Evolutionary conservation across 164 flowering plant genomes (phyloP).

Genomic region (Berberis vulgaris): DNA sequence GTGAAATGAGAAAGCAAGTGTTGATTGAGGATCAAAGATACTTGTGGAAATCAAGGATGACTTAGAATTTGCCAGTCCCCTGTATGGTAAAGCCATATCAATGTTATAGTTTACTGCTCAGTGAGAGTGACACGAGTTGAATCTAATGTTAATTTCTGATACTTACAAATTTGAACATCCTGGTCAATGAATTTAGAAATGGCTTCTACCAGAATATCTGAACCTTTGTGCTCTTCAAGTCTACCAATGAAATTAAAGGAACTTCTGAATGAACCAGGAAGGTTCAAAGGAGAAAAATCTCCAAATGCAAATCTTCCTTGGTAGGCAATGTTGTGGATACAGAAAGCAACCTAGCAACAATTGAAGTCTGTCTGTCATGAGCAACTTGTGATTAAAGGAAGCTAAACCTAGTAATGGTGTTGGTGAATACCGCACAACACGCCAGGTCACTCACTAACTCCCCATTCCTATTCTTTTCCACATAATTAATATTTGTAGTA

Average conservation of each 20-base stretch:
- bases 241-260: slow-evolving; percentile 94
- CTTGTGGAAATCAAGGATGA: too few relatives aligned
- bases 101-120: neutral
- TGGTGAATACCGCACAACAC: too few relatives aligned
- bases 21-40: too few relatives aligned
- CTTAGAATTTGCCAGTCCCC: slow-evolving; percentile 73
- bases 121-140: neutral
- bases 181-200: slow-evolving; percentile 47
- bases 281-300: slow-evolving; percentile 68
- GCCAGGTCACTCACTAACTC: too few relatives aligned
- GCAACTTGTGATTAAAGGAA: neutral
- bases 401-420: neutral
- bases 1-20: too few relatives aligned
- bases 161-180: slow-evolving; percentile 80
- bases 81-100: slow-evolving; percentile 12
- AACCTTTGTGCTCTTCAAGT: slow-evolving; percentile 95
- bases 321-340: slow-evolving; percentile 91
- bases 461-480: too few relatives aligned
- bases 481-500: too few relatives aligned
- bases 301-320: slow-evolving; percentile 84
- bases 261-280: slow-evolving; percentile 55
- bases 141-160: neutral
- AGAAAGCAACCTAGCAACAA: slow-evolving; percentile 60
- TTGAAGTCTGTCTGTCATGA: neutral
- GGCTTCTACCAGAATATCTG: slow-evolving; percentile 78